Percentiles rank a stretch among this genome's conserved stretches.
Conservation (phyloP, 2,329 filamentous ascomycete species). For the Chaetomium sp. region DNA sequence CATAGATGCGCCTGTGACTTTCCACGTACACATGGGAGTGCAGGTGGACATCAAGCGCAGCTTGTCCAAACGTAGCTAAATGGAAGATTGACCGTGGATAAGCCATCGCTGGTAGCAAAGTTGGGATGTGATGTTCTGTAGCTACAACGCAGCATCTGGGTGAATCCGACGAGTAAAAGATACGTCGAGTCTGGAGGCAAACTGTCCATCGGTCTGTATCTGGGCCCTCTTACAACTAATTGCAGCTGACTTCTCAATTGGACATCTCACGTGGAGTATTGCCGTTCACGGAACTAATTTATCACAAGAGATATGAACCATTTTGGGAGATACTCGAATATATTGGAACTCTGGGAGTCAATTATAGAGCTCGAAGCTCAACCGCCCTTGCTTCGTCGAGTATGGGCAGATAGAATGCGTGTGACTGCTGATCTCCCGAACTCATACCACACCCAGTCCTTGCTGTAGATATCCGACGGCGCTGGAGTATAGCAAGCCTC, state of each 20-base stretch:
- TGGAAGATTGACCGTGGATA: background rate
- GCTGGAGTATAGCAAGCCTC: background rate
- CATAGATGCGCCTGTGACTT: background rate
- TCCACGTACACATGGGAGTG: background rate
- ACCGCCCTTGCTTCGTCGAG: background rate
- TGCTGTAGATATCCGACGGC: background rate
- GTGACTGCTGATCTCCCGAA: background rate
- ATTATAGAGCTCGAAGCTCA: background rate
- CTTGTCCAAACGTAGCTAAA: background rate
- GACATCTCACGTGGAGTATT: background rate
- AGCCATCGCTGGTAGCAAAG: background rate
- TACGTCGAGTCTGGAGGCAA: background rate
- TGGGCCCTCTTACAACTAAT: background rate
- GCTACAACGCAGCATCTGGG: background rate
- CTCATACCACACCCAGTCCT: background rate
- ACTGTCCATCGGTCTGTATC: background rate
- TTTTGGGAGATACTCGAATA: too few relatives aligned
- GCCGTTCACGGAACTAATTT: background rate
- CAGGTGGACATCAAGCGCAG: background rate
- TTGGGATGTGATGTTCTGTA: background rate
- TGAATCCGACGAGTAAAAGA: background rate
- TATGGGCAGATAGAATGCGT: background rate
- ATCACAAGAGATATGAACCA: too few relatives aligned
- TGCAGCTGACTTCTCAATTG: background rate
- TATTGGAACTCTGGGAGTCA: background rate